These are phyloP conservation scores for Penicillium diatomitis DNA, from an alignment of 495 filamentous ascomycete species.

Conservation along the genomic window DNA sequence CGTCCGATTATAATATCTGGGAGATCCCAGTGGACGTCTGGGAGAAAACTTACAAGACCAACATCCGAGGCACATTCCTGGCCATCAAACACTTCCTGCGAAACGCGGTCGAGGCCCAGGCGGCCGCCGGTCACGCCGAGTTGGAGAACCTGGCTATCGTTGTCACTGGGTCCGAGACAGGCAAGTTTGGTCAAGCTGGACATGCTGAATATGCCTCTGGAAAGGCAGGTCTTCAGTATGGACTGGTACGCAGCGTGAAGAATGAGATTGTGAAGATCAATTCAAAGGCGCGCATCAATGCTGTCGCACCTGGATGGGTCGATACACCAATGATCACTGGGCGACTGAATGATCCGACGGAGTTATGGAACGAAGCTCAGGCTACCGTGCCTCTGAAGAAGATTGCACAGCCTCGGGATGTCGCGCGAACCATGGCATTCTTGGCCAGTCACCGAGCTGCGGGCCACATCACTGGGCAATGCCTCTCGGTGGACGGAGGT, in stretches of 20 bases:
- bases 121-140: constrained; percentile 17
- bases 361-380: constrained; percentile 21
- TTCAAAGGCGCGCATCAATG: constrained; percentile 44
- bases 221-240: constrained; percentile 47
- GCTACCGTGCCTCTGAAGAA: constrained; percentile 13
- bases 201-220: constrained; percentile 40
- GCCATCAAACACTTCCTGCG: constrained; percentile 50
- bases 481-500: constrained; percentile 40
- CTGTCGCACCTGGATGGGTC: constrained; percentile 34
- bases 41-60: constrained; percentile 42
- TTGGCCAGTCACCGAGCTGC: constrained; percentile 43
- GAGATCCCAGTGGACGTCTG: constrained; percentile 41
- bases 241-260: constrained; percentile 42
- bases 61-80: constrained; percentile 45
- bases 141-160: constrained; percentile 45
- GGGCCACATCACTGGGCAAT: constrained; percentile 48
- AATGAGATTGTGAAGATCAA: constrained; percentile 48
- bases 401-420: constrained; percentile 31
- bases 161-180: constrained; percentile 43
- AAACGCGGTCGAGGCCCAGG: constrained; percentile 26
- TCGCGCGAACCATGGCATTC: constrained; percentile 44
- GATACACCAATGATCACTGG: neutral
- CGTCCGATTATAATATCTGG: constrained; percentile 40
- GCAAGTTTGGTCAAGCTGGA: constrained; percentile 7
- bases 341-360: neutral